Percentiles rank a stretch among this genome's conserved stretches.
Evolutionary conservation across 1,139 yeast species (phyloP).

Genomic region (Blastobotrys elegans): DNA sequence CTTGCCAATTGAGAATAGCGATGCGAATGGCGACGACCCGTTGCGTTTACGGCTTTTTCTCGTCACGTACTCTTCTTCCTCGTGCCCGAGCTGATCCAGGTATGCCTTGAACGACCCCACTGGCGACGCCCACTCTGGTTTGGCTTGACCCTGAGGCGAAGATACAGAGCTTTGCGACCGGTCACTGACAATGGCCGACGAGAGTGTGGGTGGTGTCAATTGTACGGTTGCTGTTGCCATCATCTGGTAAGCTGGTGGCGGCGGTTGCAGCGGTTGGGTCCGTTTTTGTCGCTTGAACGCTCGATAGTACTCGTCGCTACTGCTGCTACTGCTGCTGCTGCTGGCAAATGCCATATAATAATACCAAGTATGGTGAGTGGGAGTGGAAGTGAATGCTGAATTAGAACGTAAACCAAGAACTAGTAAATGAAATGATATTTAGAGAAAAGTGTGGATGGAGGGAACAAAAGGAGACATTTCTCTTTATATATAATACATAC

Average conservation of each 20-base stretch:
- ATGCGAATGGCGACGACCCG: constrained; percentile 4
- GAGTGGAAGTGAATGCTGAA: background rate
- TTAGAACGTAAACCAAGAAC: too few relatives aligned
- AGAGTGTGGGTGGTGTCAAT: constrained; percentile 3
- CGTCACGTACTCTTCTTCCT: background rate
- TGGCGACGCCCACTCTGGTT: constrained; percentile 28
- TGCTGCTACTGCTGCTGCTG: background rate
- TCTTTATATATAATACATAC: too few relatives aligned
- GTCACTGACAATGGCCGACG: background rate
- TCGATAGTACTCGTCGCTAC: background rate
- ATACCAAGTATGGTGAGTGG: too few relatives aligned
- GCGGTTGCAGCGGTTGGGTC: background rate
- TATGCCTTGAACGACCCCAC: constrained; percentile 22
- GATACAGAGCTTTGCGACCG: background rate
- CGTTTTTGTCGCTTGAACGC: background rate
- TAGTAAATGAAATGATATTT: too few relatives aligned
- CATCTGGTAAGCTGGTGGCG: background rate
- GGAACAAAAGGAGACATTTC: too few relatives aligned
- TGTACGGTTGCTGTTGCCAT: constrained; percentile 3
- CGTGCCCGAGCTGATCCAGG: constrained; percentile 14
- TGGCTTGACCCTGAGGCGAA: constrained; percentile 17
- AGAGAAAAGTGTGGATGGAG: too few relatives aligned
- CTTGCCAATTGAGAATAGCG: constrained; percentile 3
- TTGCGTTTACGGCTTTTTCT: constrained; percentile 1
- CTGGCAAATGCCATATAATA: background rate